Evolutionary conservation across 2,329 filamentous ascomycete genomes (phyloP).

Genomic region (Botryosphaeria agaves): DNA sequence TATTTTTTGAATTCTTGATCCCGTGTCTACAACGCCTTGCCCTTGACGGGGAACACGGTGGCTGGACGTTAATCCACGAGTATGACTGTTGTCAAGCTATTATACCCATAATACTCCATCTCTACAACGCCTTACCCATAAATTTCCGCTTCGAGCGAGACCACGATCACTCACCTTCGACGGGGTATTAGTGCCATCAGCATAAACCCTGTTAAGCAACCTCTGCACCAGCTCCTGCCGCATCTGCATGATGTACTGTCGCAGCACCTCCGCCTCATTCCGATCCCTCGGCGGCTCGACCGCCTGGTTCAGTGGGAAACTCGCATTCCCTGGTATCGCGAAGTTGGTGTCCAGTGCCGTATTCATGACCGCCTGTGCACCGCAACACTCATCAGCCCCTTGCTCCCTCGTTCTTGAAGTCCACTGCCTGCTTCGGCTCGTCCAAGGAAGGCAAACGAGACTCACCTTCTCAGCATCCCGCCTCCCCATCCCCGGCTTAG

Average conservation of each 20-base stretch:
- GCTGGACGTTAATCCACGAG: too few species aligned
- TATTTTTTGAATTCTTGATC: too few species aligned
- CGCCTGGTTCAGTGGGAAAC: conserved; percentile 88
- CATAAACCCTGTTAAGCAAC: conserved; percentile 74
- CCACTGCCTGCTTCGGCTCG: too few species aligned
- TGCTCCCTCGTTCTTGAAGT: too few species aligned
- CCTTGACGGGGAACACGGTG: too few species aligned
- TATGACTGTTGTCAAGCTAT: too few species aligned
- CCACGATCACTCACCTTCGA: conserved; percentile 60
- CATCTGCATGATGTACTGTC: conserved; percentile 82
- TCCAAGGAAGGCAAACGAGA: too few species aligned
- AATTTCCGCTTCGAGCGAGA: conserved; percentile 99
- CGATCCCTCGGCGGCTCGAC: conserved; percentile 79
- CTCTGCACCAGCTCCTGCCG: conserved; percentile 76
- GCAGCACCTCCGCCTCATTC: conserved; percentile 74
- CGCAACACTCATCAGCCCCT: too few species aligned
- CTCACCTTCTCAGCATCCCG: conserved; percentile 54
- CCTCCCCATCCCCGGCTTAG: conserved; percentile 53
- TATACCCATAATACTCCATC: too few species aligned
- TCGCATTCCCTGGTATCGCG: conserved; percentile 82
- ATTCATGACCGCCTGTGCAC: conserved; percentile 80
- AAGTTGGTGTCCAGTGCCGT: conserved; percentile 86
- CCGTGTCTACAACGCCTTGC: too few species aligned
- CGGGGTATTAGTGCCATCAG: conserved; percentile 49
- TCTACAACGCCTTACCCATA: conserved; percentile 62